phyloP scores from a whole-genome alignment of 176 grass and related monocot genomes.

The Lolium rigidum region DNA sequence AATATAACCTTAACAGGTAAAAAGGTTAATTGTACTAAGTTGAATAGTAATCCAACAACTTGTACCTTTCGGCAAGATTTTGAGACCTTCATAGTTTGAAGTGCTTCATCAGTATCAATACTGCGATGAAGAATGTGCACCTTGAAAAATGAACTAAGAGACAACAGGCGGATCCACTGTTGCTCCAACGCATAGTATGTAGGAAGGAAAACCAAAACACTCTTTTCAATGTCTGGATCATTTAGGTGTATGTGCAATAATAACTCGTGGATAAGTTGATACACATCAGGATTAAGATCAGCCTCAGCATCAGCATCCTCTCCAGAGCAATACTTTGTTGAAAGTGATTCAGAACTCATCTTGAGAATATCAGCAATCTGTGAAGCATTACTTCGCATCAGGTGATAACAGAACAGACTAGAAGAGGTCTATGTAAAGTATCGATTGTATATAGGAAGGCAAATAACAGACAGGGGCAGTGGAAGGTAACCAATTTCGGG shows the following conservation, averaged over 20 bases:
- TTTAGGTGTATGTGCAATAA: slow-evolving; percentile 71
- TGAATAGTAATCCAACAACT: background rate
- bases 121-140: slow-evolving; percentile 92
- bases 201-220: slow-evolving; percentile 97
- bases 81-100: slow-evolving; percentile 73
- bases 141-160: slow-evolving; percentile 60
- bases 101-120: slow-evolving; percentile 87
- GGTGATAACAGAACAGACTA: slow-evolving; percentile 1
- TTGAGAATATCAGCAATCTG: slow-evolving; percentile 76
- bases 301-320: slow-evolving; percentile 53
- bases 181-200: slow-evolving; percentile 91
- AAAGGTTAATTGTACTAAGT: slow-evolving; percentile 10
- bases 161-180: slow-evolving; percentile 73
- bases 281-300: slow-evolving; percentile 64
- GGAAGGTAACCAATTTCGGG: slow-evolving; percentile 14
- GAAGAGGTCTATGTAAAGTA: slow-evolving; percentile 13
- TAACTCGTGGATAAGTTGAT: slow-evolving; percentile 70
- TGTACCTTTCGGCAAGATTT: slow-evolving; percentile 81
- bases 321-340: slow-evolving; percentile 53
- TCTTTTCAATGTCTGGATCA: slow-evolving; percentile 72
- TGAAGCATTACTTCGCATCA: slow-evolving; percentile 37
- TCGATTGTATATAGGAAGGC: background rate
- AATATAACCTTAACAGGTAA: slow-evolving; percentile 16
- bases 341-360: slow-evolving; percentile 58
- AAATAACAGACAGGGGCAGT: background rate